Evolutionary conservation across 139 green algal species (phyloP).

Genomic region (Chlorella vulgaris): DNA sequence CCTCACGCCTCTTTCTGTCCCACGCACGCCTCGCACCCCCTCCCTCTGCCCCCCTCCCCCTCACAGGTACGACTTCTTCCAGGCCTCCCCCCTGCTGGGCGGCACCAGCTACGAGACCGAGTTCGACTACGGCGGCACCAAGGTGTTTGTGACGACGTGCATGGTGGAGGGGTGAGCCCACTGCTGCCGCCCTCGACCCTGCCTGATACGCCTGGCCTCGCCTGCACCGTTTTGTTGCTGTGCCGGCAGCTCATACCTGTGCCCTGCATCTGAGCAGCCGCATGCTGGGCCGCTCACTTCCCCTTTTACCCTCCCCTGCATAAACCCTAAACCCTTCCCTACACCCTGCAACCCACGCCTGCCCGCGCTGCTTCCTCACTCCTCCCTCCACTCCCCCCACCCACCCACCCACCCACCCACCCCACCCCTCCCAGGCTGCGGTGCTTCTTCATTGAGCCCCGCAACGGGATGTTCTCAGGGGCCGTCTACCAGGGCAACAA

Average conservation of each 20-base stretch:
- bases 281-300: no score
- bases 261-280: no score
- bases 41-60: not conserved
- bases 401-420: not conserved
- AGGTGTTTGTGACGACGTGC: constrained; percentile 62
- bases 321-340: no score
- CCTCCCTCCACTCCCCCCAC: not conserved
- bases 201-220: not conserved
- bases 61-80: constrained; percentile 80
- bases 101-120: constrained; percentile 55
- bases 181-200: no score
- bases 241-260: not conserved
- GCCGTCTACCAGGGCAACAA: constrained; percentile 84
- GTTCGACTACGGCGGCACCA: constrained; percentile 79
- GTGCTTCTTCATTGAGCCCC: constrained; percentile 80
- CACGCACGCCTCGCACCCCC: not conserved
- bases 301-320: no score
- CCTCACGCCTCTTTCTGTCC: not conserved
- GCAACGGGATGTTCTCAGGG: constrained; percentile 87
- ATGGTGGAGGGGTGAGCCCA: constrained; percentile 56
- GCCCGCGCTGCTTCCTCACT: no score
- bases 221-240: not conserved
- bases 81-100: constrained; percentile 64
- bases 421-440: constrained; percentile 57
- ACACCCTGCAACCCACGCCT: no score